A percentile compares a stretch with the other conserved stretches of the same genome.
phyloP scores from a whole-genome alignment of 169 alveolate genomes.

The Haemoproteus tartakovskyi region DNA sequence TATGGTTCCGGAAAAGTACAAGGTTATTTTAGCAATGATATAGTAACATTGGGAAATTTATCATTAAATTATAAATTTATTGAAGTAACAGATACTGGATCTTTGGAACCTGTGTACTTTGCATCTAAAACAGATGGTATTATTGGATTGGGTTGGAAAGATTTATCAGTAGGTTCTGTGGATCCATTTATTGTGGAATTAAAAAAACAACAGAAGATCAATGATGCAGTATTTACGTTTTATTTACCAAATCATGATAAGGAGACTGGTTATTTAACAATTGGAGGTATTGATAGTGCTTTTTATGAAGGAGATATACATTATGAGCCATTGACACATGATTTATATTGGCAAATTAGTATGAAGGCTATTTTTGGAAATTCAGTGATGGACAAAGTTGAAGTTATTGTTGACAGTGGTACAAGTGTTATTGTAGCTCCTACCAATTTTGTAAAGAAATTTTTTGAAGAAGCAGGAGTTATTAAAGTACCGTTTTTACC shows the following conservation, averaged over 20 bases:
- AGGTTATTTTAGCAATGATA: slow-evolving; percentile 75
- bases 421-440: slow-evolving; percentile 57
- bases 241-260: slow-evolving; percentile 24
- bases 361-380: slow-evolving; percentile 30
- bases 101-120: slow-evolving; percentile 45
- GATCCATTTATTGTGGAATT: slow-evolving; percentile 46
- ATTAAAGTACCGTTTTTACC: slow-evolving; percentile 50
- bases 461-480: slow-evolving; percentile 3
- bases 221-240: slow-evolving; percentile 44
- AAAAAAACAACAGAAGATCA: slow-evolving; percentile 27
- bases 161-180: slow-evolving; percentile 21
- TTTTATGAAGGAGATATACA: slow-evolving; percentile 38
- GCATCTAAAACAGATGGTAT: slow-evolving; percentile 48
- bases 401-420: slow-evolving; percentile 52
- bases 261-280: slow-evolving; percentile 26
- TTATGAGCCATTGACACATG: slow-evolving; percentile 53
- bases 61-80: slow-evolving; percentile 57
- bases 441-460: slow-evolving; percentile 8
- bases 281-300: slow-evolving; percentile 52
- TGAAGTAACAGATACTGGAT: slow-evolving; percentile 60
- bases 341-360: slow-evolving; percentile 44
- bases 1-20: slow-evolving; percentile 79
- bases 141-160: slow-evolving; percentile 72
- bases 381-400: slow-evolving; percentile 3
- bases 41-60: slow-evolving; percentile 63